phyloP scores from a whole-genome alignment of 306 rosid genomes.

The Rosa rugosa region DNA sequence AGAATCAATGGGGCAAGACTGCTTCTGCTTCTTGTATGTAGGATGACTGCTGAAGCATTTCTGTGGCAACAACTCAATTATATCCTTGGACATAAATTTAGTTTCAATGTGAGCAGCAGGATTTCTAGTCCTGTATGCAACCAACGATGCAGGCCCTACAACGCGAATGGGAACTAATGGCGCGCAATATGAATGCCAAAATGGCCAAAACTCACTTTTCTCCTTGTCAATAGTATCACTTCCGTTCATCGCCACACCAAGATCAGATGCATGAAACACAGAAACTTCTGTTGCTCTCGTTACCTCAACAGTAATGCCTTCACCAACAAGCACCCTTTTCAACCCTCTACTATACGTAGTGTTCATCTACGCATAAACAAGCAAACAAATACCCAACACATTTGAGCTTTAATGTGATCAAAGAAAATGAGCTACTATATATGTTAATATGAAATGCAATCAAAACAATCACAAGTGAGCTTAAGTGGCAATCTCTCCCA shows the following conservation, averaged over 20 bases:
- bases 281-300: conserved; percentile 66
- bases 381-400: neutral
- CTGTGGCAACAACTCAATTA: conserved; percentile 74
- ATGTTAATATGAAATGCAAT: neutral
- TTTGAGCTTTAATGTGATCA: neutral
- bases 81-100: conserved; percentile 48
- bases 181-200: conserved; percentile 55
- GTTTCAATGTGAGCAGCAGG: conserved; percentile 43
- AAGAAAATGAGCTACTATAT: neutral
- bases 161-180: conserved; percentile 66
- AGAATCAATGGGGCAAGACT: conserved; percentile 57
- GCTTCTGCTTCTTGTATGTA: conserved; percentile 30
- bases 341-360: conserved; percentile 52
- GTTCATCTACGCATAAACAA: conserved; percentile 56
- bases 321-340: conserved; percentile 72
- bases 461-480: too few species aligned
- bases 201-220: conserved; percentile 44
- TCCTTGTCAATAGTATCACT: conserved; percentile 30
- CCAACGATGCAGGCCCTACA: conserved; percentile 56
- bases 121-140: conserved; percentile 67
- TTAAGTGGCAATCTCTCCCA: too few species aligned
- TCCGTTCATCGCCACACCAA: conserved; percentile 41
- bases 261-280: conserved; percentile 51
- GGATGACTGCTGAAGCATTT: conserved; percentile 56
- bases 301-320: conserved; percentile 80